Percentiles rank a stretch among this genome's conserved stretches.
Conservation (phyloP, 495 filamentous ascomycete species). For the Niebla homalea region DNA sequence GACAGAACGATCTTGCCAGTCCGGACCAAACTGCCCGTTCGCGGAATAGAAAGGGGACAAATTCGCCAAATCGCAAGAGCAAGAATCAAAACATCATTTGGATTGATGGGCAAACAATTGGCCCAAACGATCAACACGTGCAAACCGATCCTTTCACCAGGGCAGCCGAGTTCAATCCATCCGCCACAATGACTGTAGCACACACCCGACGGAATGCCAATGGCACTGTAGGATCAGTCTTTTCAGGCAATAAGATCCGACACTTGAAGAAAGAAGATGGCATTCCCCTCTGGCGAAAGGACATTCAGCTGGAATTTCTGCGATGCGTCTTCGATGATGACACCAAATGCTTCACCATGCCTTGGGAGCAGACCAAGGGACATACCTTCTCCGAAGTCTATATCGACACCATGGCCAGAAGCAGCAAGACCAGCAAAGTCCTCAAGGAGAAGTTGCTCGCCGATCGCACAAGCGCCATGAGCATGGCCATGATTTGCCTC, state of each 20-base stretch:
- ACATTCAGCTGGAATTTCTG: constrained; percentile 95
- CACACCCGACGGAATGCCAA: constrained; percentile 53
- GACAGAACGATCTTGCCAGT: not conserved
- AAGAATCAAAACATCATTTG: constrained; percentile 5
- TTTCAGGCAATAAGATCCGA: constrained; percentile 83
- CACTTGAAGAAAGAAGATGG: constrained; percentile 98
- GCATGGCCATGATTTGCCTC: constrained; percentile 98
- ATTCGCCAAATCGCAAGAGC: too few relatives aligned
- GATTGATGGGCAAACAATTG: constrained; percentile 8
- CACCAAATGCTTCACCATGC: constrained; percentile 75
- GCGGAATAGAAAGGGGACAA: constrained; percentile 10
- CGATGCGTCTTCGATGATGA: constrained; percentile 81
- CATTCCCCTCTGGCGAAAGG: constrained; percentile 88
- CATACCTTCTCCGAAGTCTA: constrained; percentile 92
- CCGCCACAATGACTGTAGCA: constrained; percentile 39
- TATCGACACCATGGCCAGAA: constrained; percentile 95
- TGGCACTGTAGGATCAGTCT: constrained; percentile 52
- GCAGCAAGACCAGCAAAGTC: constrained; percentile 98
- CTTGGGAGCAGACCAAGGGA: constrained; percentile 50
- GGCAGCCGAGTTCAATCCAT: constrained; percentile 21
- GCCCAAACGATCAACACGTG: constrained; percentile 6
- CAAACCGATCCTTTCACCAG: constrained; percentile 2
- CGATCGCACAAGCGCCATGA: constrained; percentile 80
- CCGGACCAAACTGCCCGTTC: constrained; percentile 1
- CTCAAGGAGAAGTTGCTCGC: constrained; percentile 91